Evolutionary conservation across 176 grass and related monocot species (phyloP).

Genomic region (Cenchrus americanus): DNA sequence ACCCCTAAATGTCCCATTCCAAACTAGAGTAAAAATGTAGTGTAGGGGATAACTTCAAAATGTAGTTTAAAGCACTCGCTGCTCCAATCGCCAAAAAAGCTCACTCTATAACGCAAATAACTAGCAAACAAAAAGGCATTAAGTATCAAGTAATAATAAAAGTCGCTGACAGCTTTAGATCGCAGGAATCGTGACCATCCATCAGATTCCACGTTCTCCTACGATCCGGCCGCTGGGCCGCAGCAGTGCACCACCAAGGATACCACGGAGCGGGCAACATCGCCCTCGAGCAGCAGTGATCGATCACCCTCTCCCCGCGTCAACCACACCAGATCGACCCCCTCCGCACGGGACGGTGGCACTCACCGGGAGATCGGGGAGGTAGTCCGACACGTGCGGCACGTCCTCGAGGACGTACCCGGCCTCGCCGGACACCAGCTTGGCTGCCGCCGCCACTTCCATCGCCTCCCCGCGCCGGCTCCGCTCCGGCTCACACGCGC

Average conservation of each 20-base stretch:
- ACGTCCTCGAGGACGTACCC: conserved; percentile 96
- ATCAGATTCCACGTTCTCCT: not conserved
- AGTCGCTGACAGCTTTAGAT: conserved; percentile 21
- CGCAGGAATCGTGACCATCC: conserved; percentile 10
- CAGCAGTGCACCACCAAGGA: not conserved
- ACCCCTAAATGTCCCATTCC: not conserved
- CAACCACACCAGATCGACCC: not conserved
- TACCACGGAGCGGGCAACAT: not conserved
- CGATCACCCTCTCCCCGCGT: not conserved
- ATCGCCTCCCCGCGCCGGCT: conserved; percentile 11
- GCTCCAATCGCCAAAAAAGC: conserved; percentile 12
- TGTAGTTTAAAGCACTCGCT: too few relatives aligned
- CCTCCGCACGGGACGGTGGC: not conserved
- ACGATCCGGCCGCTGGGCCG: not conserved
- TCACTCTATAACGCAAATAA: not conserved
- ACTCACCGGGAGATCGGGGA: conserved; percentile 78
- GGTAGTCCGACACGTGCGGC: conserved; percentile 83
- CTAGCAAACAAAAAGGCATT: conserved; percentile 1
- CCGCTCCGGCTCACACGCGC: conserved; percentile 13
- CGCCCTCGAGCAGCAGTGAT: not conserved
- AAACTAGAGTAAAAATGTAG: not conserved
- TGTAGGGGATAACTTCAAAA: too few relatives aligned
- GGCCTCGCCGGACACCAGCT: conserved; percentile 49
- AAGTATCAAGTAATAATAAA: not conserved
- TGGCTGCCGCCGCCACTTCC: conserved; percentile 25